Evolutionary conservation across 129 eudicot genomes (phyloP).

Genomic region (Flaveria brownii): DNA sequence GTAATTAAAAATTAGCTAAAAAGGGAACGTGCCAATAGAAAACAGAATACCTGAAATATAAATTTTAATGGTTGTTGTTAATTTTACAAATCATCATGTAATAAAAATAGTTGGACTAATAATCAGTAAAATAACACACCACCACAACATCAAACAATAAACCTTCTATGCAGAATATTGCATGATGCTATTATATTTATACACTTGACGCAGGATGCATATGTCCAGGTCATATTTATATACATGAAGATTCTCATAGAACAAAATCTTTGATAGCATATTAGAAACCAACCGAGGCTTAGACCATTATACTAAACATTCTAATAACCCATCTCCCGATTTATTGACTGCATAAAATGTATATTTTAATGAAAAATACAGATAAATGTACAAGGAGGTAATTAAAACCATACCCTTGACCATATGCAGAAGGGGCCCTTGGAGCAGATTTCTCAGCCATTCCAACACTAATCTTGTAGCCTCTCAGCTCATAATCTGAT

Average conservation of each 20-base stretch:
- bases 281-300: background rate
- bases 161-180: background rate
- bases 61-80: background rate
- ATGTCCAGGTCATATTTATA: background rate
- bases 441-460: slow-evolving; percentile 99
- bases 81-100: background rate
- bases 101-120: background rate
- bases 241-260: background rate
- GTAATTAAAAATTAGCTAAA: background rate
- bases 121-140: background rate
- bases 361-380: background rate
- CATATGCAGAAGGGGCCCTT: slow-evolving; percentile 62
- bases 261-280: background rate
- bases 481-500: slow-evolving; percentile 81
- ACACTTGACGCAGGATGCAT: too few relatives aligned
- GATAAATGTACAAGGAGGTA: background rate
- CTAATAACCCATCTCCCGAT: background rate
- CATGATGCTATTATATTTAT: background rate
- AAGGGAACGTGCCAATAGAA: background rate
- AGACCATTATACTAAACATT: background rate
- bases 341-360: background rate
- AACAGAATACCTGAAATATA: background rate
- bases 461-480: slow-evolving; percentile 71
- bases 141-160: background rate
- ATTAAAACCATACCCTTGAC: slow-evolving; percentile 48